phyloP scores from a whole-genome alignment of 352 stramenopile species.

The Phytophthora uliginosa region DNA sequence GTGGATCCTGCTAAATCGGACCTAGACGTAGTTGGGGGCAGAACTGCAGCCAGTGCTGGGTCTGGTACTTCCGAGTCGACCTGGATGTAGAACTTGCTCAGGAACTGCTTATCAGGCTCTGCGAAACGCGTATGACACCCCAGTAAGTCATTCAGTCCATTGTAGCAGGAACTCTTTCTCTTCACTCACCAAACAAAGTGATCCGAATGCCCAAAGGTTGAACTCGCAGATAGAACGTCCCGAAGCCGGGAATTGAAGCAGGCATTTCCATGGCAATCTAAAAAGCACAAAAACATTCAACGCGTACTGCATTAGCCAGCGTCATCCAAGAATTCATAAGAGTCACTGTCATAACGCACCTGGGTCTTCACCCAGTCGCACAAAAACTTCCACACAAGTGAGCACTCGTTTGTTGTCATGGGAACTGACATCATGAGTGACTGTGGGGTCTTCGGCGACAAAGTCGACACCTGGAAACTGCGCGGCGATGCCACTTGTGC shows the following conservation, averaged over 20 bases:
- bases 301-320: neutral
- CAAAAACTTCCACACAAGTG: constrained; percentile 74
- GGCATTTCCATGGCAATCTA: constrained; percentile 82
- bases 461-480: constrained; percentile 3
- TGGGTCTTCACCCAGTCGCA: constrained; percentile 78
- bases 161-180: neutral
- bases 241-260: constrained; percentile 77
- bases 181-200: constrained; percentile 61
- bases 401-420: constrained; percentile 62
- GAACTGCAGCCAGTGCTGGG: constrained; percentile 11
- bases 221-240: constrained; percentile 57
- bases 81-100: constrained; percentile 62
- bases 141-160: neutral
- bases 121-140: neutral
- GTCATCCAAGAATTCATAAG: neutral
- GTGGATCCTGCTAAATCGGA: constrained; percentile 4
- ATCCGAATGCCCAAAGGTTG: constrained; percentile 71
- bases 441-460: constrained; percentile 56
- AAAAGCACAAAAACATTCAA: neutral
- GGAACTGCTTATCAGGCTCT: constrained; percentile 70
- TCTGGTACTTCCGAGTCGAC: constrained; percentile 35
- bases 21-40: constrained; percentile 12
- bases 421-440: constrained; percentile 56
- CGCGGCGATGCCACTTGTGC: neutral
- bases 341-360: constrained; percentile 28